Conservation (phyloP, 768 basidiomycete genomes). For the Phallus indusiatus region DNA sequence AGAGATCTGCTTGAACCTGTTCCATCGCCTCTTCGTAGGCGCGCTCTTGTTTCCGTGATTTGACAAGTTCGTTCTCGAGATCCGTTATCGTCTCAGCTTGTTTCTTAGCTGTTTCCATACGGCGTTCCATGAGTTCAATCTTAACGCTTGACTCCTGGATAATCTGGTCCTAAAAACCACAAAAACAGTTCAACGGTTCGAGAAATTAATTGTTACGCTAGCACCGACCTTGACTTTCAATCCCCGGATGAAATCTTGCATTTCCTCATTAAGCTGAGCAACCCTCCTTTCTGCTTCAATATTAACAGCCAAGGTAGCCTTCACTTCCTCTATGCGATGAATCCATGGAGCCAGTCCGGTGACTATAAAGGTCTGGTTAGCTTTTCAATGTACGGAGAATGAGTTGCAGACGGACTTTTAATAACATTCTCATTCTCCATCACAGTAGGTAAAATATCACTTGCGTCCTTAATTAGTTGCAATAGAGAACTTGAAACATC, state of each 20-base stretch:
- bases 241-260: conserved; percentile 76
- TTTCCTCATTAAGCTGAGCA: conserved; percentile 77
- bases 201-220: background rate
- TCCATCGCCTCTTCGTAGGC: conserved; percentile 92
- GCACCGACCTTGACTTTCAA: conserved; percentile 47
- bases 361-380: conserved; percentile 31
- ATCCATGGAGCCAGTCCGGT: conserved; percentile 81
- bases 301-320: conserved; percentile 73
- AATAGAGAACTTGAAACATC: conserved; percentile 60
- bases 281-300: conserved; percentile 89
- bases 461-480: conserved; percentile 62
- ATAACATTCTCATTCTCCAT: conserved; percentile 69
- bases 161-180: conserved; percentile 60
- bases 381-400: background rate
- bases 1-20: conserved; percentile 82
- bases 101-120: conserved; percentile 85
- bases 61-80: conserved; percentile 70
- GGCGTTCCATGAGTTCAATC: conserved; percentile 90
- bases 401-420: conserved; percentile 51
- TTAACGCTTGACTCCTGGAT: conserved; percentile 86
- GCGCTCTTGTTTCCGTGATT: conserved; percentile 79
- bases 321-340: conserved; percentile 70
- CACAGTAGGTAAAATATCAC: conserved; percentile 57
- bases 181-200: background rate
- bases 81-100: conserved; percentile 78